Evolutionary conservation across 257 asterid species (phyloP), one percentile per base, ranked within the genome.

Genomic region (Penstemon davidsonii): DNA sequence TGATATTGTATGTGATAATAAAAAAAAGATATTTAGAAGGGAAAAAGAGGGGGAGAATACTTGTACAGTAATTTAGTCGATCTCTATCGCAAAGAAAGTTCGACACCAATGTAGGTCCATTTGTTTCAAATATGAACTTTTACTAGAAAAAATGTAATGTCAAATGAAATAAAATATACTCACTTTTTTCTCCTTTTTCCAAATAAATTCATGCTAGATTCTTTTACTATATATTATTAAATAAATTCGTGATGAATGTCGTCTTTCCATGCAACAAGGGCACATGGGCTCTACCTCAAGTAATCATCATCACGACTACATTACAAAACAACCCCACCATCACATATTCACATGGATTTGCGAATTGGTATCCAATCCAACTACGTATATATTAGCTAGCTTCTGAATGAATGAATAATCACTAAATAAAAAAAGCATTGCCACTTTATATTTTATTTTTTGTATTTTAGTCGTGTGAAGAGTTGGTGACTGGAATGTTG

Each of bases 331-430:
- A 49, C 49, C 74, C 77, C 74, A 72, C 75, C 57, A 5, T 55
- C 67, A 73, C 84, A 69, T 77, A 80, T 62, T 25, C 33, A 25
- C 33, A 25, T 25, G 33, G 33, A 25, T 25, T 25, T 25, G 33
- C 33, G 1, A 65, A 47, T 71, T 77, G 80, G 81, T 74, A 82
- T 72, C 82, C 60, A 51, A 82, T 72, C 82, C 60, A 51, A 69
- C 64, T 66, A 44, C 33, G 33, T 25, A 25, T 2, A 2, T 25
- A 25, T 25, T 25, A 25, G 33, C 33, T 25, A 25, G 33, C 18
- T 15, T 15, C 18, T 15, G 18, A 25, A 25, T 25, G 33, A 56
- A 45, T 55, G 33, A 12, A 63, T 8, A 37, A 7, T 49, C 43
- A 46, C 41, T 33, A 60, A 33, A 69, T 3, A 46, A 49, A 51